These are phyloP conservation scores for Podila minutissima DNA, from an alignment of 192 early-diverging fungal genomes.

Conservation along the genomic window DNA sequence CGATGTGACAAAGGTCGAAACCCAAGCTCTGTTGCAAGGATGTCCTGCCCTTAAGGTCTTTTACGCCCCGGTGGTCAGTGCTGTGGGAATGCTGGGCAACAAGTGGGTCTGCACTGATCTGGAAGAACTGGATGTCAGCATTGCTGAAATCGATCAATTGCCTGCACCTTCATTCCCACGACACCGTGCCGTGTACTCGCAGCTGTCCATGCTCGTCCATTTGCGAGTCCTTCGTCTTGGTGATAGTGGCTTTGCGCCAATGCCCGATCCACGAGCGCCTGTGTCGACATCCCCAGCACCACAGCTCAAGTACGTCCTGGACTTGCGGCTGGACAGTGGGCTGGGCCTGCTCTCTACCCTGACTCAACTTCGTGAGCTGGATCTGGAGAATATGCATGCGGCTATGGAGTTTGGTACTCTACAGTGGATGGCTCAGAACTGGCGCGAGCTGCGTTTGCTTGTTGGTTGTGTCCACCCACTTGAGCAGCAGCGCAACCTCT, in stretches of 20 bases:
- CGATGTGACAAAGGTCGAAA: not conserved
- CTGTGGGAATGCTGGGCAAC: not conserved
- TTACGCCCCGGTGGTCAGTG: constrained; percentile 5
- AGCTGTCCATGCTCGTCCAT: constrained; percentile 3
- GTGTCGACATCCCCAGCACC: not conserved
- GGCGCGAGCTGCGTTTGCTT: constrained; percentile 10
- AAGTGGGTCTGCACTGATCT: constrained; percentile 5
- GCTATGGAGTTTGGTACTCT: constrained; percentile 15
- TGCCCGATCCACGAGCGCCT: not conserved
- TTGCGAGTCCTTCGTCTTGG: constrained; percentile 18
- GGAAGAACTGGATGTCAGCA: constrained; percentile 5
- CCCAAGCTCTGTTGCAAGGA: constrained; percentile 1
- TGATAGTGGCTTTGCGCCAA: not conserved
- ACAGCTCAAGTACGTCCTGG: not conserved
- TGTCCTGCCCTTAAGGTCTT: constrained; percentile 5
- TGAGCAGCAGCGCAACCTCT: not conserved
- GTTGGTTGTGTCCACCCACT: constrained; percentile 19
- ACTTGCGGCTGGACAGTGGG: constrained; percentile 8
- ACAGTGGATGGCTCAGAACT: constrained; percentile 17
- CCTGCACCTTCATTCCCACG: not conserved
- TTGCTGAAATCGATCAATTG: not conserved
- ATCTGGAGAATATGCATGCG: constrained; percentile 7
- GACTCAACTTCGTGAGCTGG: constrained; percentile 1
- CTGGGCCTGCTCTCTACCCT: constrained; percentile 6
- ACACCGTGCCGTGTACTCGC: constrained; percentile 10